Percentiles rank a stretch among this genome's conserved stretches.
Conservation (phyloP, 1,284 basidiomycete genomes). For the Cerioporus squamosus region DNA sequence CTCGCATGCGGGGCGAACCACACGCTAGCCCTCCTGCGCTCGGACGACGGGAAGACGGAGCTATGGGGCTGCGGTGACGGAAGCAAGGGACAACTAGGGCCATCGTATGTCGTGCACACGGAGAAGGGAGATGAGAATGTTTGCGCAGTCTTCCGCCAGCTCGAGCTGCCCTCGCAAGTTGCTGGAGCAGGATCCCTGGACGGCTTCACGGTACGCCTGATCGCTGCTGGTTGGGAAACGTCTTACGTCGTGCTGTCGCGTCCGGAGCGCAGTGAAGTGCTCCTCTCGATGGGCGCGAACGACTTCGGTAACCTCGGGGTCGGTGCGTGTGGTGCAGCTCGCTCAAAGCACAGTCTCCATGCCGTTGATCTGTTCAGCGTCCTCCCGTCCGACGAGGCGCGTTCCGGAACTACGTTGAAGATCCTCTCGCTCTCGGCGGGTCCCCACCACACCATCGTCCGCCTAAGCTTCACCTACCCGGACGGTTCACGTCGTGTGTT, state of each 20-base stretch:
- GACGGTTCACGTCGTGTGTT: constrained; percentile 33
- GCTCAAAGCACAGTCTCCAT: constrained; percentile 28
- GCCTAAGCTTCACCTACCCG: constrained; percentile 37
- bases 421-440: constrained; percentile 61
- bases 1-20: constrained; percentile 70
- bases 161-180: constrained; percentile 44
- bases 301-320: constrained; percentile 83
- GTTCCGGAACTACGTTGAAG: constrained; percentile 25
- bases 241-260: constrained; percentile 66
- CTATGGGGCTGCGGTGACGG: constrained; percentile 77
- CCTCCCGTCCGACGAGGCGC: constrained; percentile 29
- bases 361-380: constrained; percentile 38
- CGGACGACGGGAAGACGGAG: constrained; percentile 33
- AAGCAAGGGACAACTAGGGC: constrained; percentile 64
- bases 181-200: constrained; percentile 17
- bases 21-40: constrained; percentile 57
- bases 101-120: constrained; percentile 19
- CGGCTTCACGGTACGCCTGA: constrained; percentile 42
- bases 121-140: constrained; percentile 13
- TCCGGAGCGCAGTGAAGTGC: constrained; percentile 51
- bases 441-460: constrained; percentile 70
- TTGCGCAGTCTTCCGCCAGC: constrained; percentile 46
- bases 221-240: constrained; percentile 84
- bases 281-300: constrained; percentile 83
- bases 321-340: constrained; percentile 32